Evolutionary conservation across 1,284 basidiomycete species (phyloP), one percentile per base, ranked within the genome.

Genomic region (Malassezia sympodialis): DNA sequence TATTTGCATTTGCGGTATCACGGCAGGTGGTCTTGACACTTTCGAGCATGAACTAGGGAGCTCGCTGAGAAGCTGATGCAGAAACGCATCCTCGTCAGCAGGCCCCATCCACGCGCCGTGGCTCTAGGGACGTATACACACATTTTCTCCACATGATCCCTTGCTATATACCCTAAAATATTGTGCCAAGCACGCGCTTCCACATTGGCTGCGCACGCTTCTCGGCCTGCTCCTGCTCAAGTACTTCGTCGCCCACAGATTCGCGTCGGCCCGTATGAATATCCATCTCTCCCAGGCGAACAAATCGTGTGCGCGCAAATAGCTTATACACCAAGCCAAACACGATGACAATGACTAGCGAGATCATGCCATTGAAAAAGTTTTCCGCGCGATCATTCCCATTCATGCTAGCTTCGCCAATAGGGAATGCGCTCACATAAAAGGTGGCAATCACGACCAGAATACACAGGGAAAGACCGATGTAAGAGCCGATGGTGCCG

Each of bases 341-440:
- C 44, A 59, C 49, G 12, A 63, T 52, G 41, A 71, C 62, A 26
- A 72, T 47, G 34, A 63, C 62, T 12, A 69, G 53, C 47, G 76
- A 76, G 37, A 79, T 60, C 72, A 76, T 80, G 37, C 67, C 54
- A 48, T 77, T 67, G 77, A 80, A 80, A 76, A 79, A 79, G 19
- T 57, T 61, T 56, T 73, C 58, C n/a, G 75, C 78, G n/a, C 75
- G 66, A 6, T 74, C 69, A 11, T 48, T 53, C 8, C 32, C 12
- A 23, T 39, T 53, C 37, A 63, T 59, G 12, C 48, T 49, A 10
- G 63, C 71, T 50, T 67, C 68, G 27, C 66, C 74, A 37, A 71
- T 68, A 31, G 70, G 75, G 50, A 53, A 65, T 10, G 58, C 61
- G 8, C 59, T 46, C 14, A 53, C 49, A 53, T 68, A 66, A 53